These are phyloP conservation scores for Ganoderma sinense DNA, from an alignment of 1,284 basidiomycete species.

Conservation along the genomic window DNA sequence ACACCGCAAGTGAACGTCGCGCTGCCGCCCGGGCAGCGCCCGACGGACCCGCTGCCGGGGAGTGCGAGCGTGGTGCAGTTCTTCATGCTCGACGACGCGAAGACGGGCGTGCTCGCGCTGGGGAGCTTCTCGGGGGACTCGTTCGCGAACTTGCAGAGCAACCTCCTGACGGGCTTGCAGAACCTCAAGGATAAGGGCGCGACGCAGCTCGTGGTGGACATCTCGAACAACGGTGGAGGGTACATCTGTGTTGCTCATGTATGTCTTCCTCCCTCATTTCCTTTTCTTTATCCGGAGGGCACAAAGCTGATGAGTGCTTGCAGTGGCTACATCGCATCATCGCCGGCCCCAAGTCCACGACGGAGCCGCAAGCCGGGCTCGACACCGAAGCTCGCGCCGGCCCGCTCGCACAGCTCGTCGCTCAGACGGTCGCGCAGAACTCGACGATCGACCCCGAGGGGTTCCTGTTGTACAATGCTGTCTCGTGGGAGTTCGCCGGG, in stretches of 20 bases:
- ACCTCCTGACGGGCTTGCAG: conserved; percentile 56
- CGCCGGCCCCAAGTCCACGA: conserved; percentile 58
- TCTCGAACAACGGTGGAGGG: conserved; percentile 69
- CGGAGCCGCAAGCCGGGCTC: conserved; percentile 64
- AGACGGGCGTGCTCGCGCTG: conserved; percentile 64
- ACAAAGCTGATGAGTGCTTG: not conserved
- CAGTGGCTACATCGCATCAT: conserved; percentile 72
- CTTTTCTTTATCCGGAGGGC: not conserved
- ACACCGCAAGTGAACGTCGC: conserved; percentile 54
- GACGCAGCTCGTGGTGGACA: conserved; percentile 62
- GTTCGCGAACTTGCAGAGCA: conserved; percentile 51
- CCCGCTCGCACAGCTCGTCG: conserved; percentile 58
- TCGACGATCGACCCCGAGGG: conserved; percentile 50
- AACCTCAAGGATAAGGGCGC: conserved; percentile 58
- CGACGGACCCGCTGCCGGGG: conserved; percentile 49
- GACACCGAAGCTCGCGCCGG: conserved; percentile 59
- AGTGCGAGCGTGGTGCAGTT: conserved; percentile 62
- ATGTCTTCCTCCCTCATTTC: conserved; percentile 32
- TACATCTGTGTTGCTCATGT: conserved; percentile 70
- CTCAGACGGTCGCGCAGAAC: conserved; percentile 49
- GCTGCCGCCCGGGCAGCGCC: conserved; percentile 57
- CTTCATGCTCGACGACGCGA: conserved; percentile 59
- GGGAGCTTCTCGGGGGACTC: conserved; percentile 55
- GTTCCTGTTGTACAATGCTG: conserved; percentile 56
- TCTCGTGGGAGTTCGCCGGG: conserved; percentile 55